Evolutionary conservation across 225 moss, liverwort and hornwort species (phyloP), one percentile per base, ranked within the genome.

Genomic region (Asterella californica): DNA sequence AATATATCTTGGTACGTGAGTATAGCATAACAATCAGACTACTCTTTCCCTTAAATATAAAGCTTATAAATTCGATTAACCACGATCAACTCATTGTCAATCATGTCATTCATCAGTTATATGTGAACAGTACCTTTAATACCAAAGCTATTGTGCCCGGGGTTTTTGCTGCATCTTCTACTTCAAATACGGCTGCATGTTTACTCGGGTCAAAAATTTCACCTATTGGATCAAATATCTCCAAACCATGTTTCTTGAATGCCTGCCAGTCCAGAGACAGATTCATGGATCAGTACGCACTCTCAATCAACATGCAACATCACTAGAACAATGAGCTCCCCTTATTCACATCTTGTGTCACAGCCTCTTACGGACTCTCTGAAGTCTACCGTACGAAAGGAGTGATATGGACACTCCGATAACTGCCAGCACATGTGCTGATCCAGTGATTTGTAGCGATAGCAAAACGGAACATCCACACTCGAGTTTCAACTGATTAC

Each of bases 121-220:
- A 1, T 33, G 55, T 8, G 30, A 48, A 77, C n/a, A 52, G 29
- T 90, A 93, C 96, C 92, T 96, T 94, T 75, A 96, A 79, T 61
- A 90, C 94, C 82, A 89, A 75, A 65, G 91, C 92, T 72, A 96
- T 81, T 21, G 88, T 83, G 61, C 96, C 94, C 37, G 91, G 78
- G 21, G 84, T 29, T 85, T 94, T 96, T 4, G 87, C 74, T 18
- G 76, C 72, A 81, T 96, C 94, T 10, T 90, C 88, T 46, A 96
- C 87, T 90, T 96, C 92, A 80, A 82, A 94, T 34, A 94, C 89
- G 82, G 96, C 94, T 82, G 94, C 86, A 85, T 96, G 96, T 63
- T 85, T 86, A 83, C 89, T 92, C 17, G 96, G 94, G 82, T 96
- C 90, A 86, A 96, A 96, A 21, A 72, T 55, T 82, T 90, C 79